phyloP scores from a whole-genome alignment of 2,329 filamentous ascomycete species.

The Ophiostoma novo-ulmi region DNA sequence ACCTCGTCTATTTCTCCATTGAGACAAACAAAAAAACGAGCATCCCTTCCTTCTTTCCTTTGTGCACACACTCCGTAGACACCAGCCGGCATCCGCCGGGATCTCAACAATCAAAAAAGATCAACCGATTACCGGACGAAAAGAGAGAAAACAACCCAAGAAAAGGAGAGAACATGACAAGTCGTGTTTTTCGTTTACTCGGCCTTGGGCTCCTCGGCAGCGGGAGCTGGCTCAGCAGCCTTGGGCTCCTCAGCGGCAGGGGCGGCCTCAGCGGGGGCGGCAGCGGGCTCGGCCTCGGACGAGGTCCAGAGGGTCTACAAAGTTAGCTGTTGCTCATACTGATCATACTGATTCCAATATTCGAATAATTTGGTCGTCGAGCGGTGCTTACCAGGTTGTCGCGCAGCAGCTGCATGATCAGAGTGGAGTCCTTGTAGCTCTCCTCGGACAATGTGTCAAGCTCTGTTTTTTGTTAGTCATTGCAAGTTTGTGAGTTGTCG shows the following conservation, averaged over 20 bases:
- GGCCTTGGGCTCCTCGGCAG: conserved; percentile 64
- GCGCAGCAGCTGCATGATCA: conserved; percentile 98
- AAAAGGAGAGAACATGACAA: conserved; percentile 25
- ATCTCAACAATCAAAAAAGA: conserved; percentile 39
- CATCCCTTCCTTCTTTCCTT: conserved; percentile 43
- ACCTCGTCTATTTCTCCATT: conserved; percentile 22
- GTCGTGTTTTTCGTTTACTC: conserved; percentile 44
- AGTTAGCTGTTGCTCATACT: conserved; percentile 32
- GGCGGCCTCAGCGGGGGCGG: conserved; percentile 45
- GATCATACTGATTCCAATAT: conserved; percentile 35
- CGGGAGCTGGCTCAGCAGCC: conserved; percentile 46
- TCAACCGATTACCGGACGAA: conserved; percentile 39
- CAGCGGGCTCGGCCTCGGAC: conserved; percentile 71
- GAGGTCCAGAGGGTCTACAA: conserved; percentile 88
- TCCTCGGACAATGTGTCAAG: conserved; percentile 96
- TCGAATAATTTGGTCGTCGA: conserved; percentile 75
- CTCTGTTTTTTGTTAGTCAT: conserved; percentile 44
- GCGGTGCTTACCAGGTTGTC: conserved; percentile 92
- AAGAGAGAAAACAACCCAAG: conserved; percentile 34
- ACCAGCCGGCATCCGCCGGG: conserved; percentile 49
- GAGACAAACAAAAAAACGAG: conserved; percentile 23
- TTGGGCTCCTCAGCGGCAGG: conserved; percentile 56
- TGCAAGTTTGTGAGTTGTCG: neutral
- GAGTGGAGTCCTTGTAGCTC: conserved; percentile 96
- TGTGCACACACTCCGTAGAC: conserved; percentile 61